These are phyloP conservation scores for Globisporangium uncinulatum DNA, from an alignment of 352 stramenopile genomes.

Conservation along the genomic window DNA sequence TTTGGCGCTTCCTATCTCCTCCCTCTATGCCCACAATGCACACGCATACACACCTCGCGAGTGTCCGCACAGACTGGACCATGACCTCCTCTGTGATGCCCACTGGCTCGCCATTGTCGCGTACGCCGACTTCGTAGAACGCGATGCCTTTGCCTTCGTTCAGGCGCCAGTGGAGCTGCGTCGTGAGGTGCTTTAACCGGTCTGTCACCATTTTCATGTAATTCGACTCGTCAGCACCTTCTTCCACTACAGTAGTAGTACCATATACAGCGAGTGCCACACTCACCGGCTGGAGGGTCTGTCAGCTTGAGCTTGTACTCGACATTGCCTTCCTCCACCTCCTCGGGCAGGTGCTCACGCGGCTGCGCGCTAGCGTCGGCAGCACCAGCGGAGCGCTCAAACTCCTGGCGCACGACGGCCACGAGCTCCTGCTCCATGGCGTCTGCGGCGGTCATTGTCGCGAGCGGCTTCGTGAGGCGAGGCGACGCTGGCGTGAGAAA, in stretches of 20 bases:
- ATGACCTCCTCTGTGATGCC: constrained; percentile 67
- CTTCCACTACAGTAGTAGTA: too few species aligned
- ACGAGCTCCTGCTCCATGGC: constrained; percentile 6
- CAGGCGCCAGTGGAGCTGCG: constrained; percentile 88
- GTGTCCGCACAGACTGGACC: constrained; percentile 59
- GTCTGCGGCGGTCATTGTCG: too few species aligned
- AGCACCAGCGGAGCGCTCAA: constrained; percentile 1
- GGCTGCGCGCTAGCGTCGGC: not conserved
- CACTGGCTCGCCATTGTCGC: constrained; percentile 73
- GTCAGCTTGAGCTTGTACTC: constrained; percentile 90
- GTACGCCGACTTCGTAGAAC: constrained; percentile 86
- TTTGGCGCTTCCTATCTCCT: too few species aligned
- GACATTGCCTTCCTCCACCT: constrained; percentile 88
- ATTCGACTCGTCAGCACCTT: too few species aligned
- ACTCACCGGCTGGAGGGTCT: constrained; percentile 39
- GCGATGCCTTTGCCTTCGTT: constrained; percentile 82
- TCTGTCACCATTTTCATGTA: constrained; percentile 37
- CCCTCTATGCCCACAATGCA: not conserved
- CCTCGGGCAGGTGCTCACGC: constrained; percentile 38
- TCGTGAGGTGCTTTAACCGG: constrained; percentile 81
- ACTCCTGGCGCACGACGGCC: constrained; percentile 9
- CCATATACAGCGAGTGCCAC: not conserved
- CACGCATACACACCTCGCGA: constrained; percentile 30
- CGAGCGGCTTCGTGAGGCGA: too few species aligned
- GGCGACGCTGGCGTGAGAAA: too few species aligned